phyloP scores from a whole-genome alignment of 352 stramenopile genomes.

The Phytopythium helicoides region DNA sequence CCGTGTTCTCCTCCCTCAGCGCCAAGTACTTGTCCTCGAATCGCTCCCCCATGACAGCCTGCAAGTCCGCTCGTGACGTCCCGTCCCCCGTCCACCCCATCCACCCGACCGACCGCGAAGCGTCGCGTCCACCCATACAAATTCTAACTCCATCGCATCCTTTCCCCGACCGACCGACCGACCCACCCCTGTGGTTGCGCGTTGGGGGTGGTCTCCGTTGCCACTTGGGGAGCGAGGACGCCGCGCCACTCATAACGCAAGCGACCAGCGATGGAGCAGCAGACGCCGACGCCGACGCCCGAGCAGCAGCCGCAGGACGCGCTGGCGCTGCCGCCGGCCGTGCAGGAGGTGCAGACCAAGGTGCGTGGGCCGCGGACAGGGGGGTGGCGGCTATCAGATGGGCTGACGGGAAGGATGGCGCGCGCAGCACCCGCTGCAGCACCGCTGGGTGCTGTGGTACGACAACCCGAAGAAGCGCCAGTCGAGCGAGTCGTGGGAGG shows the following conservation, averaged over 20 bases:
- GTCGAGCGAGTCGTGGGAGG: conserved; percentile 85
- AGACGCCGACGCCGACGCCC: conserved; percentile 22
- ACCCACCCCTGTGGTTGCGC: conserved; percentile 8
- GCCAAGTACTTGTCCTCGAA: conserved; percentile 86
- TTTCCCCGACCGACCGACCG: conserved; percentile 9
- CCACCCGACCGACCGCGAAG: conserved; percentile 13
- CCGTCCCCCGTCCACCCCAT: neutral
- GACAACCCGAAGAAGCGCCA: conserved; percentile 90
- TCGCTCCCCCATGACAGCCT: conserved; percentile 41
- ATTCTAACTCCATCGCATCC: neutral
- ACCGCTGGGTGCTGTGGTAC: conserved; percentile 89
- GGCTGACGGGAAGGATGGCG: conserved; percentile 12
- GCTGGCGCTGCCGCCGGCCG: conserved; percentile 32
- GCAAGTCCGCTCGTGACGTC: neutral
- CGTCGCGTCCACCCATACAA: conserved; percentile 4
- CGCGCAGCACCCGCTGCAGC: conserved; percentile 77
- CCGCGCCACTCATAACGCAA: conserved; percentile 5
- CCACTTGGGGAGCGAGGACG: conserved; percentile 15
- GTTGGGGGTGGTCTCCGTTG: conserved; percentile 4
- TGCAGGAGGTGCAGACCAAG: conserved; percentile 61
- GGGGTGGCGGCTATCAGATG: neutral
- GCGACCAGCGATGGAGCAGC: conserved; percentile 26
- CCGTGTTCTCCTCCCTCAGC: conserved; percentile 81
- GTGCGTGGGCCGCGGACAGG: conserved; percentile 15
- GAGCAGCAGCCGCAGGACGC: conserved; percentile 14